Evolutionary conservation across 1,139 yeast species (phyloP), one percentile per base, ranked within the genome.

Genomic region (Debaryomyces nepalensis): DNA sequence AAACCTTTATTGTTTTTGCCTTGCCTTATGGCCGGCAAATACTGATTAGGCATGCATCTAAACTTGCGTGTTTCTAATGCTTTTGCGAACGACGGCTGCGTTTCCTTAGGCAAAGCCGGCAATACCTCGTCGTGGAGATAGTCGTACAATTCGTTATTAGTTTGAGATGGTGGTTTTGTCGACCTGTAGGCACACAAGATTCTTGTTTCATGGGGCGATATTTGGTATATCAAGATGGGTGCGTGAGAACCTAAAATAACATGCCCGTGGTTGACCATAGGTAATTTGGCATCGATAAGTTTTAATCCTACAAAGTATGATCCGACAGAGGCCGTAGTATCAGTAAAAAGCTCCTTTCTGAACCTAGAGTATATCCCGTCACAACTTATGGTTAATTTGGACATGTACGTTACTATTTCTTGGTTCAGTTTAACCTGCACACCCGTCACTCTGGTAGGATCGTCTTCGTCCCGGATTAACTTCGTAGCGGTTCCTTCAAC

Each of bases 331-430:
- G 97, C 95, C 19, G 76, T 73, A 52, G 79, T 76, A 26, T 75
- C 68, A 12, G 77, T 70, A 12, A 77, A 64, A 41, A 87, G 73
- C 49, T 83, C 84, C 59, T 83, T 87, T 60, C 99, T 80, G 70
- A 93, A 90, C 63, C 86, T 90, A 46, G 97, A 89, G 58, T 89
- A 90, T 46, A 93, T 91, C 43, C 99, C 99, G 64, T 93, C 99
- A 58, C 96, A 89, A 42, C 87, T 78, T 27, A 91, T 73, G 5
- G 91, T 85, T 47, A 90, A 61, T 44, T 82, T 79, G 3, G 86
- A 87, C 65, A 75, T 82, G 15, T 66, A 59, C 9, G 57, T 57
- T 11, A 27, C 57, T 7, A 41, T 33, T n/a, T 53, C 63, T 4
- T 46, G 52, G 2, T 45, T 49, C 26, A 46, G 42, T 47, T 64